Base-by-base conservation (phyloP, 2,329 filamentous ascomycete species). In the Berkeleyomyces basicola region DNA sequence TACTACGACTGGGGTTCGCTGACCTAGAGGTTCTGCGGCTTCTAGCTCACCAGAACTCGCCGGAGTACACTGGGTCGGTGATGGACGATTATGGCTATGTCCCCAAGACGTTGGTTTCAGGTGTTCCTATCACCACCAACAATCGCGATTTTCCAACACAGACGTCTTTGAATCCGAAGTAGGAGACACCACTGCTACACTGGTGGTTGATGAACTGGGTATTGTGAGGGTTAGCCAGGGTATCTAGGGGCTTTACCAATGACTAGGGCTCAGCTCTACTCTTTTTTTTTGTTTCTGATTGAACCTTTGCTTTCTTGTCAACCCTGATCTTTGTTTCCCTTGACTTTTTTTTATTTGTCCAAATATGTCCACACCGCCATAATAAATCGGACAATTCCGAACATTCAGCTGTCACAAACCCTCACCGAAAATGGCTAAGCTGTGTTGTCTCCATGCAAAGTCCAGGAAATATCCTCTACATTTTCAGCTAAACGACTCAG, bases 21-120 rank as follows among this genome's bases (percentile, higher is more conserved):
- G 16, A 62, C n/a, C 36, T 64, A 37, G 59, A 59, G 37, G 62
- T 53, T 4, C 42, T 64, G 33, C 42, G 63, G n/a, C 11, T 44
- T n/a, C 53, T 59, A 7, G 23, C 62, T 1, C n/a, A 59, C 53
- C 43, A 37, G 14, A 11, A 11, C 7, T 37, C 39, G n/a, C 53
- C 59, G 4, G 63, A 61, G 37, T 61, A 61, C 37, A 55, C 53
- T 10, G 63, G 33, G 7, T n/a, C 42, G 39, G 55, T 64, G 23
- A 33, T 16, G 2, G 63, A 64, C 57, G 44, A 59, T 14, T 62
- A 62, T 46, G 63, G 59, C 36, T 64, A 61, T 51, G 59, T 64
- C 14, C 39, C 63, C 6, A 37, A 31, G 4, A 47, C 47, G 23
- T n/a, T 61, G 5, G 40, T 57, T 9, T 46, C 31, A 2, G 40